phyloP scores from a whole-genome alignment of 345 rosid genomes.

The Arabidopsis thaliana region DNA sequence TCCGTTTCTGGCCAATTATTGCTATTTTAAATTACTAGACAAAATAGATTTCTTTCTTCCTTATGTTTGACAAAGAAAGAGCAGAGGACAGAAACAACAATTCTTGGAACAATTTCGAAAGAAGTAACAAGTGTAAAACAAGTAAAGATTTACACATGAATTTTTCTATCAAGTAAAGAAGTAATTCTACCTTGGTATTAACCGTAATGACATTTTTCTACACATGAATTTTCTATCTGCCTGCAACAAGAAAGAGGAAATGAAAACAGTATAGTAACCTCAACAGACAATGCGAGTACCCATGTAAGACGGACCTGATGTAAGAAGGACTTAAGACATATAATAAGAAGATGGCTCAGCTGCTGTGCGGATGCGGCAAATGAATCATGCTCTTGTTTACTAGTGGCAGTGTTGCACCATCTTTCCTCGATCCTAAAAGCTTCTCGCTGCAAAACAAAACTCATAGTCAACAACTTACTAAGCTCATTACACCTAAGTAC shows the following conservation, averaged over 20 bases:
- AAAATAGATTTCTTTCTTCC: background rate
- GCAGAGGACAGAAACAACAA: background rate
- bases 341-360: background rate
- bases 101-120: background rate
- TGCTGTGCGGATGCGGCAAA: conserved; percentile 35
- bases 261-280: background rate
- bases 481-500: background rate
- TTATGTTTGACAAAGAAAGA: background rate
- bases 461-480: background rate
- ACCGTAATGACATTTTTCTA: background rate
- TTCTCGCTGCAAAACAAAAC: conserved; percentile 63
- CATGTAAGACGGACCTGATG: background rate
- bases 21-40: background rate
- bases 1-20: background rate
- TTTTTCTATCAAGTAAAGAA: no score
- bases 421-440: conserved; percentile 72
- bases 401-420: conserved; percentile 71
- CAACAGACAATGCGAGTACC: background rate
- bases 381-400: conserved; percentile 84
- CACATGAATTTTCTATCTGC: conserved; percentile 14
- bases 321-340: conserved; percentile 40
- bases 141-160: conserved; percentile 9
- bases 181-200: background rate
- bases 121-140: background rate
- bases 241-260: background rate